A percentile compares a stretch with the other conserved stretches of the same genome.
Evolutionary conservation across 352 stramenopile species (phyloP).

Genomic region (Phytopythium helicoides): DNA sequence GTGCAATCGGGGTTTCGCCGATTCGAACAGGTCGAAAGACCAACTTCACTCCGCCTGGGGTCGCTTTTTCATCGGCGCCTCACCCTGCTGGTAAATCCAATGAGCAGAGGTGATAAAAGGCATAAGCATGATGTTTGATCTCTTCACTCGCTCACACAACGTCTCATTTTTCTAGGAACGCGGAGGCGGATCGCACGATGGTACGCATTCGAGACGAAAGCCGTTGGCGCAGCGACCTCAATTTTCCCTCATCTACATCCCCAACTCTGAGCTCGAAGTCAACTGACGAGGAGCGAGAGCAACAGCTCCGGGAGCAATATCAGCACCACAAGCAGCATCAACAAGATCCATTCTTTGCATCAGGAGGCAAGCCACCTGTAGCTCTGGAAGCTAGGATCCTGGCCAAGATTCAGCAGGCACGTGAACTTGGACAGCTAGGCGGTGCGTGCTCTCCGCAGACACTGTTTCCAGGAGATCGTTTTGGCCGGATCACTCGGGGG

Average conservation of each 20-base stretch:
- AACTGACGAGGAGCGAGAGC: conserved; percentile 3
- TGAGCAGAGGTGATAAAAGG: conserved; percentile 45
- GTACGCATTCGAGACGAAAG: conserved; percentile 72
- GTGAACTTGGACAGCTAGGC: conserved; percentile 55
- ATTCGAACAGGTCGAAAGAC: conserved; percentile 66
- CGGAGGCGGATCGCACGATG: conserved; percentile 56
- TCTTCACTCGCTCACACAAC: neutral
- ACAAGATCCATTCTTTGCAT: conserved; percentile 31
- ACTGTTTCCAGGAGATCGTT: conserved; percentile 70
- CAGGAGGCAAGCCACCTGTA: conserved; percentile 25
- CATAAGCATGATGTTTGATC: neutral
- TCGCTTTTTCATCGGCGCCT: neutral
- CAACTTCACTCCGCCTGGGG: conserved; percentile 13
- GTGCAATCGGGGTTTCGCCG: conserved; percentile 32
- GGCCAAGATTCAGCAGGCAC: conserved; percentile 56
- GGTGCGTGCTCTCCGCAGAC: conserved; percentile 41
- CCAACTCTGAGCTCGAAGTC: conserved; percentile 12
- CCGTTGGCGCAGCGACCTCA: conserved; percentile 51
- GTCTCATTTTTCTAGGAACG: conserved; percentile 24
- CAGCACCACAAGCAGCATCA: conserved; percentile 23
- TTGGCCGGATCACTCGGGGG: conserved; percentile 62
- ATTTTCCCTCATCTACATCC: conserved; percentile 17
- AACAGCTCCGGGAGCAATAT: conserved; percentile 9
- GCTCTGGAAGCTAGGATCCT: conserved; percentile 58
- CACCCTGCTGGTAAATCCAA: conserved; percentile 71